Conservation (phyloP, 139 green algal species). For the Chlorella sorokiniana region DNA sequence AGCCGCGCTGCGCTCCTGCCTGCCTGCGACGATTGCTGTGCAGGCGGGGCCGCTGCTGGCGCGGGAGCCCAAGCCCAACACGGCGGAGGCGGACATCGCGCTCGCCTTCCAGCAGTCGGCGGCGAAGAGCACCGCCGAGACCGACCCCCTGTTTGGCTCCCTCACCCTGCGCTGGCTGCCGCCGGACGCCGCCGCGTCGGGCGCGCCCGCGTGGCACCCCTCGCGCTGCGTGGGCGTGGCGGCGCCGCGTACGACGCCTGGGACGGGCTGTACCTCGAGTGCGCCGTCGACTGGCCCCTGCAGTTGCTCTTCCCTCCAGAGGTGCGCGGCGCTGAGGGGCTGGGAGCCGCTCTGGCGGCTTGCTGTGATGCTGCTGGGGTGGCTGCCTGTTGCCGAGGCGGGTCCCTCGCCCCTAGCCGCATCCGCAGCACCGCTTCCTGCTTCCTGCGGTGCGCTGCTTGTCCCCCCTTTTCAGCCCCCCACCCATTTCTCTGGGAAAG, state of each 20-base stretch:
- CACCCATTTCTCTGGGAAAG: too few species aligned
- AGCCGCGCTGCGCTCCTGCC: not conserved
- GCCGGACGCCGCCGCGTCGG: conserved; percentile 15
- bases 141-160: conserved; percentile 57
- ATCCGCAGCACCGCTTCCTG: too few species aligned
- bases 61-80: conserved; percentile 57
- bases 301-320: conserved; percentile 81
- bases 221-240: conserved; percentile 3
- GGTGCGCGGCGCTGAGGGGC: not conserved
- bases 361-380: too few species aligned
- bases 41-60: conserved; percentile 60
- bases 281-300: conserved; percentile 79
- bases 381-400: too few species aligned
- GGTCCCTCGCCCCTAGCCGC: too few species aligned
- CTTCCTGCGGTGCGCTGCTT: too few species aligned
- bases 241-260: conserved; percentile 74
- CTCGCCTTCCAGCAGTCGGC: conserved; percentile 64
- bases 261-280: conserved; percentile 79
- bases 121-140: conserved; percentile 57
- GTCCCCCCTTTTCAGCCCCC: too few species aligned
- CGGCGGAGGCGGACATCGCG: conserved; percentile 66
- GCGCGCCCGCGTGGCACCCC: conserved; percentile 33
- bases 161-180: conserved; percentile 41
- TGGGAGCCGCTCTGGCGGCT: not conserved
- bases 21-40: not conserved